These are phyloP conservation scores for Glycine soja DNA, from an alignment of 306 rosid genomes.

Conservation along the genomic window DNA sequence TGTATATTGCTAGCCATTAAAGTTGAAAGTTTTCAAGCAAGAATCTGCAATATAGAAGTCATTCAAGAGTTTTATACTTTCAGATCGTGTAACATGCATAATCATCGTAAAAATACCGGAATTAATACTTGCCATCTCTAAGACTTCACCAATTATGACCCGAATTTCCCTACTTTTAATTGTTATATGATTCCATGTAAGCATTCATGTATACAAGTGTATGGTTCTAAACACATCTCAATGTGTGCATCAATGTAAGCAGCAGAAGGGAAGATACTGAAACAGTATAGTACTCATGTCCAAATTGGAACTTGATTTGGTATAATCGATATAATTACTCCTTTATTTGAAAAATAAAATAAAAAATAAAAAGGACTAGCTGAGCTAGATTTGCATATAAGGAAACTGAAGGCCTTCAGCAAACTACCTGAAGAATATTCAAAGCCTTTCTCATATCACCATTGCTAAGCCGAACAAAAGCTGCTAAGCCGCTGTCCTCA, in stretches of 20 bases:
- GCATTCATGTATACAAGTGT: background rate
- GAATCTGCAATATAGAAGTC: no score
- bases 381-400: background rate
- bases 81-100: no score
- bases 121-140: constrained; percentile 6
- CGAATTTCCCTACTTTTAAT: background rate
- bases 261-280: background rate
- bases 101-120: no score
- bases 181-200: background rate
- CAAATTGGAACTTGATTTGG: background rate
- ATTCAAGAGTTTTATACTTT: no score
- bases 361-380: constrained; percentile 21
- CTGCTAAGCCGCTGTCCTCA: constrained; percentile 72
- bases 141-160: constrained; percentile 28
- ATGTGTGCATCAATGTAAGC: background rate
- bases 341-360: constrained; percentile 9
- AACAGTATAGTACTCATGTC: no score
- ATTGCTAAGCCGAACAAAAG: constrained; percentile 85
- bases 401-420: constrained; percentile 13
- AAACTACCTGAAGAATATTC: constrained; percentile 84
- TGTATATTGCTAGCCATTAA: no score
- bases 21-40: no score
- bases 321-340: constrained; percentile 16
- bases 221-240: background rate
- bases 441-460: constrained; percentile 97